Conservation (phyloP, 345 rosid genomes). For the Boechera stricta region DNA sequence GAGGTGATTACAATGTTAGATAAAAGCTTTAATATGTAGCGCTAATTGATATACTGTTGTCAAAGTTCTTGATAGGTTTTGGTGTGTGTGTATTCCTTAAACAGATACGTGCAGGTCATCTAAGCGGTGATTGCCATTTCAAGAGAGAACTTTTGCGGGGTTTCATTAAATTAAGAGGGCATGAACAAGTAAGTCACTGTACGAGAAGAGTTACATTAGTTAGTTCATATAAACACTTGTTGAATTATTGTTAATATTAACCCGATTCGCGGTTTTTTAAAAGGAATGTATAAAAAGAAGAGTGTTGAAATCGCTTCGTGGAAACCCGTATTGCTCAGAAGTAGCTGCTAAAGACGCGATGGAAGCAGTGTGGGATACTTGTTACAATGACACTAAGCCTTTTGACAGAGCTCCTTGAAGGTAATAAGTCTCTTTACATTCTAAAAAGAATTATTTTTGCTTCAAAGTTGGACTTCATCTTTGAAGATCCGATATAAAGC, state of each 20-base stretch:
- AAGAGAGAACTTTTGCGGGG: conserved; percentile 85
- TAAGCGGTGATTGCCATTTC: conserved; percentile 95
- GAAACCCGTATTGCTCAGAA: conserved; percentile 82
- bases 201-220: conserved; percentile 3
- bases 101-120: conserved; percentile 91
- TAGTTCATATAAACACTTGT: conserved; percentile 8
- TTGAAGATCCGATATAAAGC: conserved; percentile 33
- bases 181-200: conserved; percentile 72
- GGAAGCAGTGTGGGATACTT: conserved; percentile 94
- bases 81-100: background rate
- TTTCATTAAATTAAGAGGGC: conserved; percentile 76
- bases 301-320: conserved; percentile 69
- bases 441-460: conserved; percentile 1
- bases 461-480: conserved; percentile 26
- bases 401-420: conserved; percentile 94
- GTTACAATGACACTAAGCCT: conserved; percentile 93
- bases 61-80: background rate
- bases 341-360: conserved; percentile 81
- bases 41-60: background rate
- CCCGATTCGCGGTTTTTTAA: background rate
- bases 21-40: background rate
- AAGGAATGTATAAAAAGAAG: conserved; percentile 97
- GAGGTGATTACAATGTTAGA: conserved; percentile 62
- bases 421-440: background rate
- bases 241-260: background rate